Conservation (phyloP, 768 basidiomycete species). For the Kwoniella dejecticola region DNA sequence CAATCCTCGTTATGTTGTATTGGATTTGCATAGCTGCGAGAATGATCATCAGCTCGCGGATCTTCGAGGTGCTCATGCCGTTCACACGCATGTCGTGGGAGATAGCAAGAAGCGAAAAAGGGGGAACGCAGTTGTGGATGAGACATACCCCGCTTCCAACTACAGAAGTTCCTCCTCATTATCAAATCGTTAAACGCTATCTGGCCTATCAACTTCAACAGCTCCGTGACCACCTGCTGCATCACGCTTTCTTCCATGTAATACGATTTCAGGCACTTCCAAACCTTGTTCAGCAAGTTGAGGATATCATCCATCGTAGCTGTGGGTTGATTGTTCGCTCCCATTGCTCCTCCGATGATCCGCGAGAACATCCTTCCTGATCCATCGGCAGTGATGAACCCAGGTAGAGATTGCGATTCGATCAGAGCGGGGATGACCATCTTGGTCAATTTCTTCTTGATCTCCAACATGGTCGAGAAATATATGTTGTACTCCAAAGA, state of each 20-base stretch:
- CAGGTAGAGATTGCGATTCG: constrained; percentile 95
- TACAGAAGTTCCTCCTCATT: constrained; percentile 98
- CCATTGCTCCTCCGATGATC: constrained; percentile 74
- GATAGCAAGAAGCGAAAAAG: no score
- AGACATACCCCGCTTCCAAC: constrained; percentile 90
- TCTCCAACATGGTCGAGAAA: constrained; percentile 98
- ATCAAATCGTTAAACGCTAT: constrained; percentile 97
- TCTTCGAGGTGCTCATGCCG: no score
- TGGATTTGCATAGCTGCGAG: constrained; percentile 96
- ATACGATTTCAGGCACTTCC: constrained; percentile 96
- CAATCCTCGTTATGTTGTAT: constrained; percentile 82
- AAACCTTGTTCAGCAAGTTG: constrained; percentile 93
- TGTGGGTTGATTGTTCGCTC: constrained; percentile 66
- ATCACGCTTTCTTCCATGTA: constrained; percentile 97
- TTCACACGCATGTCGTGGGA: no score
- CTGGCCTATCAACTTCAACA: constrained; percentile 92
- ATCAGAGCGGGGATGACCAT: constrained; percentile 99
- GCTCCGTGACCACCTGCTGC: constrained; percentile 84
- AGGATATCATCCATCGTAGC: constrained; percentile 98
- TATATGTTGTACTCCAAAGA: constrained; percentile 99
- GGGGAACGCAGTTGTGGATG: background rate
- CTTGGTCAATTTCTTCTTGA: constrained; percentile 91
- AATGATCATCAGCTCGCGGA: no score
- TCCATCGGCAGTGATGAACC: constrained; percentile 93
- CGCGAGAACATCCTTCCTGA: constrained; percentile 92